Evolutionary conservation across 352 stramenopile species (phyloP), one percentile per base, ranked within the genome.

Genomic region (Salisapilia sapeloensis): DNA sequence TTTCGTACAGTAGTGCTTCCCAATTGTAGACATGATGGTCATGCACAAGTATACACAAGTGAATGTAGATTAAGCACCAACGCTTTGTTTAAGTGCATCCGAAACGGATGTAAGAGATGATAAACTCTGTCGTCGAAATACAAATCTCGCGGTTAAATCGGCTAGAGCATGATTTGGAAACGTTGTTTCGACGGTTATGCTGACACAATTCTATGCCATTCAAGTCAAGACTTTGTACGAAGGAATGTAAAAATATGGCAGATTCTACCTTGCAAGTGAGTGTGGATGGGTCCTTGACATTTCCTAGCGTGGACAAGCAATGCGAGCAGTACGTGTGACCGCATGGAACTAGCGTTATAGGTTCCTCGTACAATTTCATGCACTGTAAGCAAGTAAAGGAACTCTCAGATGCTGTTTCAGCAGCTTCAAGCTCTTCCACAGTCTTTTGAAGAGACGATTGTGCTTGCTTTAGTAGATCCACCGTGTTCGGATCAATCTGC

Each of bases 371-470:
- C 10, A 78, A 47, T 18, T 53, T 49, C 60, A 85, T 71, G 27
- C 70, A 82, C 29, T 79, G 61, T 21, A 85, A 26, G 31, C 70
- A 85, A 12, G 66, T 83, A 33, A 82, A 81, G 1, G 66, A 64
- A 43, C 53, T 78, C 42, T 85, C 70, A 6, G 70, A 85, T 11
- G 70, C 60, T 10, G 54, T 56, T 29, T 85, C 70, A 1, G 70
- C 58, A 35, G 80, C 63, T 4, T 81, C 45, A 3, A 85, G 52
- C n/a, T 60, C 47, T 17, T 54, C 63, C 27, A 82, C 66, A 0
- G 70, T 81, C 34, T 70, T 54, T 23, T 79, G 61, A 15, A 85
- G 58, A 2, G 66, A 65, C 27, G 75, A 56, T 35, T 82, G 70
- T 0, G 66, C 76, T 29, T 57, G 52, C 0, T 54, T 55, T 10